Evolutionary conservation across 148 eudicot genomes (phyloP).

Genomic region (Rheum nobile): DNA sequence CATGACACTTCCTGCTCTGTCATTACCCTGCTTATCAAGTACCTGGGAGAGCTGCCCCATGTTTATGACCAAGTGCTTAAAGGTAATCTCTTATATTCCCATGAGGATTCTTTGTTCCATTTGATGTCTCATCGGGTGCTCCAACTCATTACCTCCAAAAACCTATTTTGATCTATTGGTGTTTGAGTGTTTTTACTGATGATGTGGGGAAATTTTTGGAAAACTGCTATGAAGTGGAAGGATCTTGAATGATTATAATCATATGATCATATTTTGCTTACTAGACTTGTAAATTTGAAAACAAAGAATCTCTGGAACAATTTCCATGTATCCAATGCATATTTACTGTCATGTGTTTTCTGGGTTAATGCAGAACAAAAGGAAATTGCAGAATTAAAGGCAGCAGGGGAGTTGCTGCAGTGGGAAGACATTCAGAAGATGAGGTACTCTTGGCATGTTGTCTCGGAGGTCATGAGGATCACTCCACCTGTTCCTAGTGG

Average conservation of each 20-base stretch:
- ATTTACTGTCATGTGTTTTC: background rate
- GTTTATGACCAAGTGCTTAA: conserved; percentile 27
- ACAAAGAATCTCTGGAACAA: background rate
- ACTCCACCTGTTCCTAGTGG: conserved; percentile 20
- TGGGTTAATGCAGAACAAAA: conserved; percentile 15
- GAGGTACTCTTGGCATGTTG: conserved; percentile 29
- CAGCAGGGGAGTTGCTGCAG: conserved; percentile 13
- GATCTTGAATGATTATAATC: background rate
- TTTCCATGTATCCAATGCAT: background rate
- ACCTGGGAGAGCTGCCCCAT: conserved; percentile 30
- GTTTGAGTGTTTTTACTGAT: background rate
- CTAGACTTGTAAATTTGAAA: background rate
- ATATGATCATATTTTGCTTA: background rate
- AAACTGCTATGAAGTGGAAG: background rate
- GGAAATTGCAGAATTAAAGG: conserved; percentile 16
- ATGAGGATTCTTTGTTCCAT: background rate
- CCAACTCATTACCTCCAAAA: background rate
- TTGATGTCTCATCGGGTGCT: background rate
- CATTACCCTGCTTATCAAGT: conserved; percentile 35
- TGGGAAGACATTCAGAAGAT: conserved; percentile 28
- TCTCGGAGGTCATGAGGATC: conserved; percentile 28
- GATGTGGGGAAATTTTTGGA: background rate
- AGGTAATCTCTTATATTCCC: conserved; percentile 18
- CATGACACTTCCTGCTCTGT: conserved; percentile 36
- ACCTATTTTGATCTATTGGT: background rate